Evolutionary conservation across 208 protist species (phyloP), one percentile per base, ranked within the genome.

Genomic region (Herpetomonas tarakana): DNA sequence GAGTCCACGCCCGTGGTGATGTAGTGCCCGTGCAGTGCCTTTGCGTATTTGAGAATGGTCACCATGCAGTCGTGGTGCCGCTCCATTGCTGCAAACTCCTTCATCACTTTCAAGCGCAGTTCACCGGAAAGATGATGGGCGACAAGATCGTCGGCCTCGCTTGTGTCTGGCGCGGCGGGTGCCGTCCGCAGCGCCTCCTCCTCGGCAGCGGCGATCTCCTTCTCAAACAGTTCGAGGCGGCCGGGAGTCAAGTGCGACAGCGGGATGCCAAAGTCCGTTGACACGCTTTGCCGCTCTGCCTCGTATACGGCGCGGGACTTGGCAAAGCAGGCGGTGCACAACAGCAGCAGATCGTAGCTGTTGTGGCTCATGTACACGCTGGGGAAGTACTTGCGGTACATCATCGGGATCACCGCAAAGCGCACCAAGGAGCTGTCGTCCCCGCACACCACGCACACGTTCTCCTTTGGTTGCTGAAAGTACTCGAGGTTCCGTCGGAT

Each of bases 351-450:
- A 31, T 89, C 82, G 62, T 83, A 89, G 65, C 75, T 86, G 56
- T 89, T 85, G 64, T 89, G 78, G 39, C 74, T 86, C 77, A 89
- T 86, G 67, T 81, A 89, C 30, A 83, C 76, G 52, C 74, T 83
- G 3, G 78, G 78, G 47, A 89, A 89, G 62, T 81, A 81, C 38
- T 78, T 83, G 28, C 82, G 64, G 56, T 86, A 83, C 65, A 76
- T 71, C 45, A 89, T 55, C 7, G 78, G 78, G 16, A 83, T 76
- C 1, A 89, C 74, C 26, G 75, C 74, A 54, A 83, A 89, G 35
- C 78, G 71, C 25, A 83, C 75, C 4, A 89, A 57, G 16, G 67
- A 62, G n/a, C 61, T 65, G 16, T 39, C 55, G 21, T 47, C 27
- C 24, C 73, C 71, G 44, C 78, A 86, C 24, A 86, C 78, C 1